Conservation (phyloP, 1,284 basidiomycete genomes). For the Trametes pubescens region DNA sequence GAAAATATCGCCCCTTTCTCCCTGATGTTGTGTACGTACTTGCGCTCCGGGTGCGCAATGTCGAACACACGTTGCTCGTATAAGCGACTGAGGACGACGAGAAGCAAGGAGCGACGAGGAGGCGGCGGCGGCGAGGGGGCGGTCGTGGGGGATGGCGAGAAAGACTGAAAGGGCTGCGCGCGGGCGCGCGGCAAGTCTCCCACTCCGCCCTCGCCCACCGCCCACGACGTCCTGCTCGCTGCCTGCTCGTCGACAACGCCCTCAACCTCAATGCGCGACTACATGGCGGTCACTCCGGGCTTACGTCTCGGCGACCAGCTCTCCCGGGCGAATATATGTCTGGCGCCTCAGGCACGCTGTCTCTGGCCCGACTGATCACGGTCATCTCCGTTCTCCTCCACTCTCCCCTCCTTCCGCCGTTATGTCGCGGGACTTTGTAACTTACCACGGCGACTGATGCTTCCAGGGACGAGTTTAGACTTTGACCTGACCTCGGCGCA, state of each 20-base stretch:
- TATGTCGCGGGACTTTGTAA: not conserved
- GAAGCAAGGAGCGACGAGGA: too few relatives aligned
- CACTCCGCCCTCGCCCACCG: not conserved
- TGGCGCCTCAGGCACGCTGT: slow-evolving; percentile 26
- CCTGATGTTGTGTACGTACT: not conserved
- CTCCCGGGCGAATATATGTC: slow-evolving; percentile 13
- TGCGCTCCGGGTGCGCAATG: too few relatives aligned
- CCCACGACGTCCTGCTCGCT: not conserved
- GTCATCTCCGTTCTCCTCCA: slow-evolving; percentile 14
- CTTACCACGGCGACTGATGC: not conserved
- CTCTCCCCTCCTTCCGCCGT: slow-evolving; percentile 12
- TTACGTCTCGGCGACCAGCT: slow-evolving; percentile 10
- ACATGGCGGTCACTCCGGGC: not conserved
- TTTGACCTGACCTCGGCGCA: not conserved
- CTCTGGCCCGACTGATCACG: slow-evolving; percentile 17
- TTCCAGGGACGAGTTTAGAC: not conserved
- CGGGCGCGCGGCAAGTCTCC: slow-evolving; percentile 1
- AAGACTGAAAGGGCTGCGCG: slow-evolving; percentile 11
- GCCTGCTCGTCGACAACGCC: not conserved
- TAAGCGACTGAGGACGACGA: too few relatives aligned
- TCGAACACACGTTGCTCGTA: too few relatives aligned
- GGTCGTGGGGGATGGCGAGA: slow-evolving; percentile 21
- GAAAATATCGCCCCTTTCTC: not conserved
- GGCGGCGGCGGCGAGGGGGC: not conserved
- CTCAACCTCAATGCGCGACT: not conserved